A percentile compares a stretch with the other conserved stretches of the same genome.
These are phyloP conservation scores for Sonneratia alba DNA, from an alignment of 345 rosid species.

Conservation along the genomic window DNA sequence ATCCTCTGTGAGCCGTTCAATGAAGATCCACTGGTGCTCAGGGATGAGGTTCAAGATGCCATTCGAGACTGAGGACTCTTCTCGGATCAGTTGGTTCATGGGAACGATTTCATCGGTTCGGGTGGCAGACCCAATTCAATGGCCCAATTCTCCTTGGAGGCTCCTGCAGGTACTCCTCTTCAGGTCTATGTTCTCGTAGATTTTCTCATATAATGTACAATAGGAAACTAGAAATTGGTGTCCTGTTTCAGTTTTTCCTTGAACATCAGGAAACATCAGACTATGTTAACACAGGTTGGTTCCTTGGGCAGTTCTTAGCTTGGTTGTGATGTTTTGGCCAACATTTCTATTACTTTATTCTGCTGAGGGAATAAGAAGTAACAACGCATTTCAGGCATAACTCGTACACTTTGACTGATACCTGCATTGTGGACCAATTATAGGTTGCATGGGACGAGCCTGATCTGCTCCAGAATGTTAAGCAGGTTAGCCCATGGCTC, in stretches of 20 bases:
- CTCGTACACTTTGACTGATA: not conserved
- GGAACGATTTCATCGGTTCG: conserved; percentile 78
- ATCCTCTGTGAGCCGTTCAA: conserved; percentile 50
- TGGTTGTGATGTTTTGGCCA: not conserved
- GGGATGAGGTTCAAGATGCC: conserved; percentile 98
- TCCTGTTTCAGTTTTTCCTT: not conserved
- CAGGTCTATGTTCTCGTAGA: not conserved
- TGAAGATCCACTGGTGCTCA: conserved; percentile 70
- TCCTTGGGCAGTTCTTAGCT: not conserved
- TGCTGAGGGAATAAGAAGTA: not conserved
- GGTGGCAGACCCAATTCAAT: conserved; percentile 60
- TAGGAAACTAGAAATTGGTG: not conserved
- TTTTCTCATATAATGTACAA: no score
- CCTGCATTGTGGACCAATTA: not conserved
- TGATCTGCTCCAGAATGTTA: conserved; percentile 87
- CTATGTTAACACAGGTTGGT: not conserved
- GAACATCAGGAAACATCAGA: not conserved
- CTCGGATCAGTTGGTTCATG: conserved; percentile 95
- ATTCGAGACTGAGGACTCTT: conserved; percentile 86
- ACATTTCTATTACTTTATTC: not conserved
- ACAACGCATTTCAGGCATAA: not conserved
- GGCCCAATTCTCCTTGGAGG: conserved; percentile 96
- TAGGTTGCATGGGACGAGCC: conserved; percentile 99
- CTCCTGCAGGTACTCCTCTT: conserved; percentile 59
- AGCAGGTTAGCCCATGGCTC: conserved; percentile 90